These are phyloP conservation scores for Bidens hawaiensis DNA, from an alignment of 140 eudicot genomes.

Conservation along the genomic window DNA sequence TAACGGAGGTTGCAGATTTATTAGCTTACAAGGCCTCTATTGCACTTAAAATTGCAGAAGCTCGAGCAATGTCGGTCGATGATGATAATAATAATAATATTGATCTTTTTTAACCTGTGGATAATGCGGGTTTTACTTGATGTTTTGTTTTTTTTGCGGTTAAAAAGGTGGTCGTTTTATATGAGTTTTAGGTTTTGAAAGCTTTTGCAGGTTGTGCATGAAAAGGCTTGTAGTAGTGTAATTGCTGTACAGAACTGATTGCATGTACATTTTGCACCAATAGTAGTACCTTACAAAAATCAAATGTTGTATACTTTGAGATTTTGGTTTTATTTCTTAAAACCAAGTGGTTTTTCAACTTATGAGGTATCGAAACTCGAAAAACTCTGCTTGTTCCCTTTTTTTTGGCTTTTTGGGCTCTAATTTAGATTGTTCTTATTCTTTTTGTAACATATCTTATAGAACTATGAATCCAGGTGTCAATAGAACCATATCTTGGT, in stretches of 20 bases:
- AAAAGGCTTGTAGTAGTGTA: conserved; percentile 43
- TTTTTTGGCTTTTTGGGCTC: background rate
- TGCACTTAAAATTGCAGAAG: conserved; percentile 67
- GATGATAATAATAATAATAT: background rate
- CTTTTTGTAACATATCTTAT: no score
- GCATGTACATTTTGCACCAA: conserved; percentile 54
- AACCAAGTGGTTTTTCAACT: background rate
- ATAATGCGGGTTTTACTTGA: conserved; percentile 5
- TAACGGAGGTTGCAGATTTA: conserved; percentile 66
- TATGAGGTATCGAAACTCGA: background rate
- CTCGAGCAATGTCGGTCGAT: conserved; percentile 32
- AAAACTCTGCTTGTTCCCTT: background rate
- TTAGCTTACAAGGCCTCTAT: conserved; percentile 62
- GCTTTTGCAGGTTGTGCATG: conserved; percentile 26
- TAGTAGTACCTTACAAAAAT: conserved; percentile 25
- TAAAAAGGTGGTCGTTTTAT: conserved; percentile 5
- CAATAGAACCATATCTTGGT: no score
- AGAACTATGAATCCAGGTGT: no score
- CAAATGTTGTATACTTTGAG: conserved; percentile 26
- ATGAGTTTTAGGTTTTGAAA: conserved; percentile 12
- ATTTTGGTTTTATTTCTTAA: conserved; percentile 22
- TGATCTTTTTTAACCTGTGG: conserved; percentile 4
- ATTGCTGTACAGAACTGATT: conserved; percentile 52
- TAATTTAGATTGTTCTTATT: background rate
- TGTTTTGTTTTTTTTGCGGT: conserved; percentile 14